Evolutionary conservation across 148 eudicot species (phyloP).

Genomic region (Silene uniflora): DNA sequence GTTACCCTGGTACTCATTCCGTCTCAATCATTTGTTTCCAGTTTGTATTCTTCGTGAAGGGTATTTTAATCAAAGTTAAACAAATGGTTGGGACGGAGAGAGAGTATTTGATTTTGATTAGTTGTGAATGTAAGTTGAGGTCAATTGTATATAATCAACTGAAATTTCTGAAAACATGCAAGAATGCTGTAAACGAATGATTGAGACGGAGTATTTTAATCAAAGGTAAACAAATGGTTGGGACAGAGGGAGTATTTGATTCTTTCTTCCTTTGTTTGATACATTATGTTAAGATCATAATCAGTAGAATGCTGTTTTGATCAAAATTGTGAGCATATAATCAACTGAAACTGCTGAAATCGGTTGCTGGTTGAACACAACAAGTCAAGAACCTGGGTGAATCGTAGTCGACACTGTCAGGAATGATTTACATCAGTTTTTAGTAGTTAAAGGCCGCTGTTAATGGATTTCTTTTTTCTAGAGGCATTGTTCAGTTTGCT

Average conservation of each 20-base stretch:
- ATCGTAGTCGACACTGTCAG: neutral
- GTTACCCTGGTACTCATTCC: neutral
- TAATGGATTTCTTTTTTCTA: neutral
- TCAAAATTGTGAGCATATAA: neutral
- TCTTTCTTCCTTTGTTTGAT: neutral
- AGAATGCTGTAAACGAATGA: too few species aligned
- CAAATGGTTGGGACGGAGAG: too few species aligned
- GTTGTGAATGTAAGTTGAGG: neutral
- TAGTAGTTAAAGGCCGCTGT: neutral
- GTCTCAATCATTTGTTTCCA: too few species aligned
- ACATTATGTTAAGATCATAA: neutral
- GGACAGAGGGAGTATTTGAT: too few species aligned
- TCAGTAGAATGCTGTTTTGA: neutral
- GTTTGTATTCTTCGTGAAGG: too few species aligned
- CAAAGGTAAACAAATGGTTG: too few species aligned
- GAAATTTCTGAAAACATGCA: too few species aligned
- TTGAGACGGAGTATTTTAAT: too few species aligned
- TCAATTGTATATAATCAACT: too few species aligned
- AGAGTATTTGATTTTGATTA: conserved; percentile 9
- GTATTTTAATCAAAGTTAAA: too few species aligned
- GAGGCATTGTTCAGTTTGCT: neutral
- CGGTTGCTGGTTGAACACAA: neutral
- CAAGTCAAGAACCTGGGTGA: neutral
- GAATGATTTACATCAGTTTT: neutral
- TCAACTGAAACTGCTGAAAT: neutral